Evolutionary conservation across 345 rosid species (phyloP).

Genomic region (Rhizophora mangle): DNA sequence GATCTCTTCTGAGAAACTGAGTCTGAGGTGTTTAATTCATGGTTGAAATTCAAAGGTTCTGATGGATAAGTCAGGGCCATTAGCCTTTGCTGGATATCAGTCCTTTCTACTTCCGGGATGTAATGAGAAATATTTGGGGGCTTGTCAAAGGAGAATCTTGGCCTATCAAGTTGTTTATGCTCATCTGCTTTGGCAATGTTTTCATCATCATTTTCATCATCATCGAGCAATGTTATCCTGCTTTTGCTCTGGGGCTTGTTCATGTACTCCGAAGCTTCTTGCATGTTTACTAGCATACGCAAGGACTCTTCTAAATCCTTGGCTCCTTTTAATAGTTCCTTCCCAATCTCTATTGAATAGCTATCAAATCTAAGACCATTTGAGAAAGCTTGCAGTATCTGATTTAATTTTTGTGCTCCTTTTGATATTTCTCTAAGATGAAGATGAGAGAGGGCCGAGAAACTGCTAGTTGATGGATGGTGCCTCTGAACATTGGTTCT

Average conservation of each 20-base stretch:
- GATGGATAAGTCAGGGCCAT: slow-evolving; percentile 43
- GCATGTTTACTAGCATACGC: slow-evolving; percentile 72
- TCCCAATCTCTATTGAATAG: slow-evolving; percentile 72
- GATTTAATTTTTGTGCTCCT: slow-evolving; percentile 71
- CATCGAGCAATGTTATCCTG: slow-evolving; percentile 65
- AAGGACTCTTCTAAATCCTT: slow-evolving; percentile 75
- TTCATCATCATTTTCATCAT: slow-evolving; percentile 44
- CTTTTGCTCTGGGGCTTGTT: slow-evolving; percentile 43
- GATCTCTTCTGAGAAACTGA: slow-evolving; percentile 45
- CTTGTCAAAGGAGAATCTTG: slow-evolving; percentile 54
- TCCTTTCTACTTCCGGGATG: slow-evolving; percentile 40
- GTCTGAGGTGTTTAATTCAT: slow-evolving; percentile 18
- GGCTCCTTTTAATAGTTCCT: slow-evolving; percentile 72
- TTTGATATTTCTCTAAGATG: slow-evolving; percentile 74
- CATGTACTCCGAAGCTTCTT: slow-evolving; percentile 62
- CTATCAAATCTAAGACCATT: slow-evolving; percentile 55
- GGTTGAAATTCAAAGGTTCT: slow-evolving; percentile 26
- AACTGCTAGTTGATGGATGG: slow-evolving; percentile 34
- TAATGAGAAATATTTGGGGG: slow-evolving; percentile 29
- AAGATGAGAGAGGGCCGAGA: slow-evolving; percentile 54
- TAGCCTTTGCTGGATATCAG: slow-evolving; percentile 46
- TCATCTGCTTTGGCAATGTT: slow-evolving; percentile 16
- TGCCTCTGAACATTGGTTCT: slow-evolving; percentile 30
- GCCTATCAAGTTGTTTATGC: slow-evolving; percentile 44
- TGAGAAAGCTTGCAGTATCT: slow-evolving; percentile 69